A percentile compares a stretch with the other conserved stretches of the same genome.
Conservation (phyloP, 306 rosid genomes). For the Glycyrrhiza uralensis region DNA sequence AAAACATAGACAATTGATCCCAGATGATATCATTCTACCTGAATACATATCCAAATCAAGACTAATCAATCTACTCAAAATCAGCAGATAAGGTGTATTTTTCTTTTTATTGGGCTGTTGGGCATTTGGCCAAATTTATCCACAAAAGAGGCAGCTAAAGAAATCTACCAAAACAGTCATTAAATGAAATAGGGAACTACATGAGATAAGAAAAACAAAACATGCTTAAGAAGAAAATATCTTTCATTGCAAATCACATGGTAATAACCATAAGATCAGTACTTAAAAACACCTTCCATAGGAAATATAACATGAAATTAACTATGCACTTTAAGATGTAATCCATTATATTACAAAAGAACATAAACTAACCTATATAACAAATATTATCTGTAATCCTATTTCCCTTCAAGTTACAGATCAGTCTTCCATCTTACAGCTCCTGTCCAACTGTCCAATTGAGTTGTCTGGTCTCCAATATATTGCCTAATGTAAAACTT, state of each 20-base stretch:
- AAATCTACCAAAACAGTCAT: background rate
- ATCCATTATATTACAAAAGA: conserved; percentile 49
- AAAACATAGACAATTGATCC: conserved; percentile 2
- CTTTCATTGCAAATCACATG: conserved; percentile 29
- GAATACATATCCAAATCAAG: background rate
- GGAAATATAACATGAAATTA: conserved; percentile 31
- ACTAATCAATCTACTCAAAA: background rate
- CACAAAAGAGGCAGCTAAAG: conserved; percentile 7
- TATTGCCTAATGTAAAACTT: conserved; percentile 49
- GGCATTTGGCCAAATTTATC: background rate
- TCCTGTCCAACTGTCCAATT: conserved; percentile 49
- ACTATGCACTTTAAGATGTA: conserved; percentile 41
- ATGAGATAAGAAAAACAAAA: background rate
- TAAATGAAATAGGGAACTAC: background rate
- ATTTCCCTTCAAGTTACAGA: conserved; percentile 57
- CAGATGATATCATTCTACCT: background rate
- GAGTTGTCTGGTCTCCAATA: conserved; percentile 49
- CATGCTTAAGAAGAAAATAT: background rate
- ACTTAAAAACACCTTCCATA: conserved; percentile 27
- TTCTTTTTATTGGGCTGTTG: background rate
- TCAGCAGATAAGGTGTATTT: background rate
- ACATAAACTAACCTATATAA: conserved; percentile 43
- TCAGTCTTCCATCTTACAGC: conserved; percentile 55
- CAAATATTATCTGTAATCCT: conserved; percentile 47
- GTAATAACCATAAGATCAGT: conserved; percentile 14